Base-by-base conservation (phyloP, 73 alveolate genomes). In the Stentor coeruleus region DNA sequence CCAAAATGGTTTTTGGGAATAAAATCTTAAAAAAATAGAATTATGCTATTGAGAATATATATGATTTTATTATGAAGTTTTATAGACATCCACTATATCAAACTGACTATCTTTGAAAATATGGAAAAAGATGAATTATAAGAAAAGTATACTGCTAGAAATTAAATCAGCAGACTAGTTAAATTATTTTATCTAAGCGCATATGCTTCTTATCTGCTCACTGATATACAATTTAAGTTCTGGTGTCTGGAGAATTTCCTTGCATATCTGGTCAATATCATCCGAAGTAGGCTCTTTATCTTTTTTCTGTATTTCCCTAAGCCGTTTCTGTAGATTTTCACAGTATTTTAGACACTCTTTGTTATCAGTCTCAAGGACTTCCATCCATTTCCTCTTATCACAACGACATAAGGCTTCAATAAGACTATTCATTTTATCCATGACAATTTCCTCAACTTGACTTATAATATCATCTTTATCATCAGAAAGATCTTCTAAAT, bases 401-500 rank as follows among this genome's bases (percentile, higher is more conserved):
- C n/a, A 66, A 15, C 79, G n/a, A 66, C n/a, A 66, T 28, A 66
- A 40, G 41, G 79, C 79, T 66, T 66, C 79, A 20, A 66, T 66
- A 14, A 66, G 33, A 40, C 79, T 40, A 1, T 37, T 66, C 79
- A 66, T 66, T 66, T 66, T 66, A 28, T 20, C 1, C n/a, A 26
- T 20, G 0, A 66, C 40, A 66, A 20, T 14, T 26, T 20, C 11
- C 11, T 20, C 79, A 11, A 66, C 79, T 66, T 66, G 42, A 14
- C 26, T 20, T 37, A 20, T 20, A 40, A 66, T 66, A 28, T 66
- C 79, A 28, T 20, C 37, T 66, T 11, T 20, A 11, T 20, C 39
- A 26, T 20, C 40, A 1, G 40, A 31, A 11, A 31, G 39, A 31
- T 20, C 79, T 14, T 66, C 79, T 14, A 31, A 11, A 33, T 20